Percentiles rank a stretch among this genome's conserved stretches.
phyloP scores from a whole-genome alignment of 1,284 basidiomycete species.

The Cutaneotrichosporon dermatis region DNA sequence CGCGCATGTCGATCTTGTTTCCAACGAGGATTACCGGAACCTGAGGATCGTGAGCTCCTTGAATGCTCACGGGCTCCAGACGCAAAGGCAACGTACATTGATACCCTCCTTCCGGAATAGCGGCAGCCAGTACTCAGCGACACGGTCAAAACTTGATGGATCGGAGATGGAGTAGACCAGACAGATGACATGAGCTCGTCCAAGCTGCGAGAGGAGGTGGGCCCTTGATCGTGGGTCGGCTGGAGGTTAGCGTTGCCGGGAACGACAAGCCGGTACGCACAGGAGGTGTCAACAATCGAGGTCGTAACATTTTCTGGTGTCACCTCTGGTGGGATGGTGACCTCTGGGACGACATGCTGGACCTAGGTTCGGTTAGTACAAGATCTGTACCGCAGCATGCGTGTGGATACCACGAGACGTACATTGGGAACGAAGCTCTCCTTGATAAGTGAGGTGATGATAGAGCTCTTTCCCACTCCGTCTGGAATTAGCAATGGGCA shows the following conservation, averaged over 20 bases:
- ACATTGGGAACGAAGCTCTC: conserved; percentile 87
- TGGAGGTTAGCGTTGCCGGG: conserved; percentile 7
- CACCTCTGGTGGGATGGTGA: conserved; percentile 91
- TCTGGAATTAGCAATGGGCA: conserved; percentile 53
- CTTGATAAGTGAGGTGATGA: conserved; percentile 92
- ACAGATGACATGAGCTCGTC: conserved; percentile 95
- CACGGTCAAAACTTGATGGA: conserved; percentile 90
- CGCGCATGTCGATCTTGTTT: conserved; percentile 95
- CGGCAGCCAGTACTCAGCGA: conserved; percentile 98
- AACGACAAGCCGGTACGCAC: conserved; percentile 53
- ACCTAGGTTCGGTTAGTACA: conserved; percentile 54
- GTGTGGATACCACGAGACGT: conserved; percentile 32
- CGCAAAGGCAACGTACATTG: conserved; percentile 58
- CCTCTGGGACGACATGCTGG: conserved; percentile 86
- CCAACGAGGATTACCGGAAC: conserved; percentile 96
- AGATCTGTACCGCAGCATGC: too few species aligned
- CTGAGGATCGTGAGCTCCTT: conserved; percentile 49
- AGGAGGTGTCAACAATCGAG: conserved; percentile 90
- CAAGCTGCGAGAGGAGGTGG: conserved; percentile 89
- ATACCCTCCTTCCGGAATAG: conserved; percentile 91
- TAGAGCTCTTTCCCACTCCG: conserved; percentile 89
- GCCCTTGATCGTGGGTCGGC: conserved; percentile 54
- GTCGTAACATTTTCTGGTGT: conserved; percentile 94
- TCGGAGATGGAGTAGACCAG: conserved; percentile 96
- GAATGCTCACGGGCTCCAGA: too few species aligned